phyloP scores from a whole-genome alignment of 306 rosid genomes.

The Lathyrus aphaca region DNA sequence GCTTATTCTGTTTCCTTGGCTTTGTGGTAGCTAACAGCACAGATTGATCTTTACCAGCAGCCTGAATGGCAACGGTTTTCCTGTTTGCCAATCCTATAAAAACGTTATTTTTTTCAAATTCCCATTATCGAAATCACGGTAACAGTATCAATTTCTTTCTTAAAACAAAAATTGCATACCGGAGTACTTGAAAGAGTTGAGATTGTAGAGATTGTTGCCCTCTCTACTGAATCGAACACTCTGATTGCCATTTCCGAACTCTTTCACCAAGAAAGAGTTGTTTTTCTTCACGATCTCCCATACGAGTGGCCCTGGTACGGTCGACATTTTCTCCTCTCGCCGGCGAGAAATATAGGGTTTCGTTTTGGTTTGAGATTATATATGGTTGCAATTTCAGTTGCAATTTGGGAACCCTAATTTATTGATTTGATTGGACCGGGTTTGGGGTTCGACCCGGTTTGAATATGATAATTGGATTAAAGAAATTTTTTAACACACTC shows the following conservation, averaged over 20 bases:
- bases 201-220: conserved; percentile 81
- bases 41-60: conserved; percentile 70
- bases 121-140: background rate
- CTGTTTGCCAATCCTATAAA: conserved; percentile 89
- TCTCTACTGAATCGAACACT: conserved; percentile 86
- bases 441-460: conserved; percentile 26
- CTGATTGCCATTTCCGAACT: conserved; percentile 80
- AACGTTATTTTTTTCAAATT: background rate
- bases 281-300: conserved; percentile 98
- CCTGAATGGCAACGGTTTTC: conserved; percentile 85
- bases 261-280: conserved; percentile 81
- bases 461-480: too few relatives aligned
- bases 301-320: conserved; percentile 82
- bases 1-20: conserved; percentile 91
- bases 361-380: conserved; percentile 17
- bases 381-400: background rate
- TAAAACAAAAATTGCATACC: conserved; percentile 44
- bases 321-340: conserved; percentile 56
- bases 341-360: conserved; percentile 33
- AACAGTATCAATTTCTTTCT: background rate
- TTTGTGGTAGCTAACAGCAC: conserved; percentile 84
- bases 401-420: conserved; percentile 55
- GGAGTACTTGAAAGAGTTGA: conserved; percentile 76
- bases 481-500: too few relatives aligned
- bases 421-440: conserved; percentile 4